Conservation (phyloP, 441 rosid genomes). For the Populus hybrid region DNA sequence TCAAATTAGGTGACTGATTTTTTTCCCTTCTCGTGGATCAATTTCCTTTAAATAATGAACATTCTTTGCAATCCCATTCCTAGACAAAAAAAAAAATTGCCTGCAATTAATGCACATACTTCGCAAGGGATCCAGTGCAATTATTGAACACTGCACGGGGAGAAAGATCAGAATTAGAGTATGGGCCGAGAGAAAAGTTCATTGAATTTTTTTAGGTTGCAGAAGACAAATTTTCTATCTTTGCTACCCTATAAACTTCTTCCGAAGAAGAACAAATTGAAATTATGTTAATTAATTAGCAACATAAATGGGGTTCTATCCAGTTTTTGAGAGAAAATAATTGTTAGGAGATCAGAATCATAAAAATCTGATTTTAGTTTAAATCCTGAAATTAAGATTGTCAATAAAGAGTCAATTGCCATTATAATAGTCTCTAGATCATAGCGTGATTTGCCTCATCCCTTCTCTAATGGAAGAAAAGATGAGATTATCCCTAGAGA, state of each 20-base stretch:
- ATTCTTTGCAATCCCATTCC: neutral
- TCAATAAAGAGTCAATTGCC: too few relatives aligned
- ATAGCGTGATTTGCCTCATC: too few relatives aligned
- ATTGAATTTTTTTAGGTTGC: neutral
- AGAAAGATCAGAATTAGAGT: neutral
- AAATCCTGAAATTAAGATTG: too few relatives aligned
- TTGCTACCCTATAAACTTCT: neutral
- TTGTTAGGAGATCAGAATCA: neutral
- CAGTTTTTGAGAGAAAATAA: neutral
- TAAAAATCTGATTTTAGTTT: too few relatives aligned
- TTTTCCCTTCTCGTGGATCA: neutral
- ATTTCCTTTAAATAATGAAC: too few relatives aligned
- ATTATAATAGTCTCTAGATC: too few relatives aligned
- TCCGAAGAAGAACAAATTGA: neutral
- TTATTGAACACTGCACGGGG: neutral
- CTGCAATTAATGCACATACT: neutral
- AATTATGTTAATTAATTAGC: neutral
- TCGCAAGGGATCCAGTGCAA: neutral
- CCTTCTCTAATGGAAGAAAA: too few relatives aligned
- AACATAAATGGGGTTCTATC: neutral
- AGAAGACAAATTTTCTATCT: neutral
- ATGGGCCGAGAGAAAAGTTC: neutral
- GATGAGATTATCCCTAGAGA: too few relatives aligned
- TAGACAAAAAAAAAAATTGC: too few relatives aligned
- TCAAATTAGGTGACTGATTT: too few relatives aligned